Evolutionary conservation across 805 yeast genomes (phyloP).

Genomic region (Brettanomyces nanus): DNA sequence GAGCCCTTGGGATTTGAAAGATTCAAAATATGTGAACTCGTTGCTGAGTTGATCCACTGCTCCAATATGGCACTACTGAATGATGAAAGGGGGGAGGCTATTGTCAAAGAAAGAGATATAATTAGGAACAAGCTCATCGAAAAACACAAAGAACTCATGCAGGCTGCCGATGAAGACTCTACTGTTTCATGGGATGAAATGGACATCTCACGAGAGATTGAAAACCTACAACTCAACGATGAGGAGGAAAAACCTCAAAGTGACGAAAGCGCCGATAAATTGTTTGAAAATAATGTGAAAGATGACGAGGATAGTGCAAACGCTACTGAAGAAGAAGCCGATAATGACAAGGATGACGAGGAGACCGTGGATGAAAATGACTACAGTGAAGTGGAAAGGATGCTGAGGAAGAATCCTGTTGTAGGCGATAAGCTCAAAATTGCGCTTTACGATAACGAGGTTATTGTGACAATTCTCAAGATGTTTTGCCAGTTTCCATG

Average conservation of each 20-base stretch:
- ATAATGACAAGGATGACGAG: constrained; percentile 9
- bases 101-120: constrained; percentile 60
- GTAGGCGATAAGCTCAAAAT: constrained; percentile 86
- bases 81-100: constrained; percentile 60
- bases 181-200: constrained; percentile 22
- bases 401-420: constrained; percentile 51
- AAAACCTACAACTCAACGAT: constrained; percentile 20
- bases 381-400: constrained; percentile 17
- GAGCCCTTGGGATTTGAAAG: constrained; percentile 85
- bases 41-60: constrained; percentile 93
- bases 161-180: constrained; percentile 21
- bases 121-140: constrained; percentile 43
- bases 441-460: constrained; percentile 64
- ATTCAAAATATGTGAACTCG: constrained; percentile 82
- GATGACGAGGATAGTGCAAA: constrained; percentile 21
- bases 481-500: constrained; percentile 85
- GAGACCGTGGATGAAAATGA: constrained; percentile 11
- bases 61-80: constrained; percentile 93
- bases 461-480: constrained; percentile 57
- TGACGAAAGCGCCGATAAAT: constrained; percentile 39
- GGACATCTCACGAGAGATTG: constrained; percentile 27
- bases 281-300: constrained; percentile 29
- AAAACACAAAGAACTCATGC: constrained; percentile 21
- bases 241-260: constrained; percentile 2
- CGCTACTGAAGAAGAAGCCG: constrained; percentile 1